Evolutionary conservation across 129 eudicot species (phyloP), one percentile per base, ranked within the genome.

Genomic region (Tagetes patula): DNA sequence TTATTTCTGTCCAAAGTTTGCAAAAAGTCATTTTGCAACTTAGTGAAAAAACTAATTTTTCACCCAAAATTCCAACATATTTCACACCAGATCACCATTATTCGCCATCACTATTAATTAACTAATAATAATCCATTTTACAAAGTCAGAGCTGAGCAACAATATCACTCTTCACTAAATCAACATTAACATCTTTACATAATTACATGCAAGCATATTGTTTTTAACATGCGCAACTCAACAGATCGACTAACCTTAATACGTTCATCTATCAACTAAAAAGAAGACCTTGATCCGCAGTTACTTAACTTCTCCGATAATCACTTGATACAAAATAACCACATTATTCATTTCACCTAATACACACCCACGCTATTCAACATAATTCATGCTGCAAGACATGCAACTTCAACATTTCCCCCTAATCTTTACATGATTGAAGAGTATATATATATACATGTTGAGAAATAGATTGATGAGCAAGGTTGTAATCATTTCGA

Each of bases 401-500:
- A n/a, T n/a, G n/a, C 13, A 33, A n/a, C n/a, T n/a, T n/a, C n/a
- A n/a, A n/a, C n/a, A n/a, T n/a, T n/a, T n/a, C n/a, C n/a, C n/a
- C n/a, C n/a, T n/a, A n/a, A n/a, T n/a, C n/a, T n/a, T n/a, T n/a
- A n/a, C n/a, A n/a, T n/a, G 1, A 42, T 65, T 27, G 48, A 71
- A 2, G 9, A 48, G 40, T n/a, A n/a, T n/a, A n/a, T 27, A 37
- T 20, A 33, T 50, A 67, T 27, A 90, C 96, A 91, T 87, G 88
- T 49, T 75, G 85, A 65, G 92, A 82, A 34, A 89, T 74, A 75
- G 94, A 86, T 38, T 85, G 84, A 70, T 92, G 98, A 68, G 96
- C 91, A 55, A 83, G 47, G n/a, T 84, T 87, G 86, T 89, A 92
- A 85, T 89, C 98, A 60, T 89, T 82, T 81, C 81, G 86, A 61